Percentiles rank a stretch among this genome's conserved stretches.
These are phyloP conservation scores for Lactarius hatsudake DNA, from an alignment of 768 basidiomycete genomes.

Conservation along the genomic window DNA sequence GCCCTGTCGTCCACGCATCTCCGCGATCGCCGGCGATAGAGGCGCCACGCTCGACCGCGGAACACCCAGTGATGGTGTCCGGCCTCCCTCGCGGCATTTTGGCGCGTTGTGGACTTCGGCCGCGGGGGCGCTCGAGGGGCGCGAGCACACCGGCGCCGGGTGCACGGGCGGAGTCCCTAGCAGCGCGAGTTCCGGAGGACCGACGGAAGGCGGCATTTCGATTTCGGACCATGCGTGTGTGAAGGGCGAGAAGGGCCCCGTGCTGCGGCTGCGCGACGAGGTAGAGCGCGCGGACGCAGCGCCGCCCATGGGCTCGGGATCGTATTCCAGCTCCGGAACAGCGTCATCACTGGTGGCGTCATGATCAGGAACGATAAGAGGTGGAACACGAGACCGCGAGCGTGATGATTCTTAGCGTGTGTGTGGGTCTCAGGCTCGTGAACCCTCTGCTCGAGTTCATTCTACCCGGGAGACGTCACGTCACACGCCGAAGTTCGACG, in stretches of 20 bases:
- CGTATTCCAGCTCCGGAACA: slow-evolving; percentile 26
- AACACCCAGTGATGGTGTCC: slow-evolving; percentile 33
- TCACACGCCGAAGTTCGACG: too few species aligned
- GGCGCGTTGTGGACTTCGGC: background rate
- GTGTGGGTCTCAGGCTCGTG: slow-evolving; percentile 46
- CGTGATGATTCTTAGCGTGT: slow-evolving; percentile 18
- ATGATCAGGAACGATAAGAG: slow-evolving; percentile 4
- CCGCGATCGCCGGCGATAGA: slow-evolving; percentile 40
- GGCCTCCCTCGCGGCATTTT: slow-evolving; percentile 32
- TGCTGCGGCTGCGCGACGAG: slow-evolving; percentile 23
- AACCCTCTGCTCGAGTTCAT: slow-evolving; percentile 32
- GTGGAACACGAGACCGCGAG: slow-evolving; percentile 12
- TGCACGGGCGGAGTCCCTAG: slow-evolving; percentile 7
- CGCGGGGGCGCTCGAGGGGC: slow-evolving; percentile 22
- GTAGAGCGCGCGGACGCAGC: slow-evolving; percentile 10
- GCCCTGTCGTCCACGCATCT: slow-evolving; percentile 19
- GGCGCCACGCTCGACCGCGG: slow-evolving; percentile 49
- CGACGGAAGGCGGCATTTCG: slow-evolving; percentile 17
- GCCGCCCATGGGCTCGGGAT: slow-evolving; percentile 11
- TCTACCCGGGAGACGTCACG: too few species aligned
- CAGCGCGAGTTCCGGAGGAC: slow-evolving; percentile 17
- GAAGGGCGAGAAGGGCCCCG: slow-evolving; percentile 23
- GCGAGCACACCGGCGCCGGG: slow-evolving; percentile 7
- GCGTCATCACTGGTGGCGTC: slow-evolving; percentile 17
- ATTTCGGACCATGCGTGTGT: slow-evolving; percentile 22